Base-by-base conservation (phyloP, 2,329 filamentous ascomycete species). In the Aspergillus ochraceus region DNA sequence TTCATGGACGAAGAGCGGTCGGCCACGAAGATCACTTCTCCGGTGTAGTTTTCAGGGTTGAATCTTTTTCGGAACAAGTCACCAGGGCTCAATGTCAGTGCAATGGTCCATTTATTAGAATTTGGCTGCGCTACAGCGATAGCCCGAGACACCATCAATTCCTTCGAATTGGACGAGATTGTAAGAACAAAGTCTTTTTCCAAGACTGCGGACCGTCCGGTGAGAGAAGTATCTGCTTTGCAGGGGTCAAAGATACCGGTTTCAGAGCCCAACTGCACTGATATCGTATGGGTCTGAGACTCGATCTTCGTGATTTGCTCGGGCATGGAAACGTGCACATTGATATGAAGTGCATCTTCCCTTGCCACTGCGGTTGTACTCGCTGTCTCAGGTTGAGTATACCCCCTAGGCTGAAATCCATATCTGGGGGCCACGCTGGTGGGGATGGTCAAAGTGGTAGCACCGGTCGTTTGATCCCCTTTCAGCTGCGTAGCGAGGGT, bases 1-100 rank as follows among this genome's bases (percentile, higher is more conserved):
- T 2, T 1, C 65, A 65, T 67, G 4, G 63, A 65, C 26, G 60
- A 61, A 36, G 63, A 65, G 26, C 63, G 58, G 45, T 67, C 63
- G n/a, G 57, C 61, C 6, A 67, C 56, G 54, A 67, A 65, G 22
- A 67, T 59, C 9, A 67, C 60, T 29, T 67, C 63, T 2, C 58
- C 55, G 19, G 54, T 54, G 20, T 58, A 61, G n/a, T 49, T 20
- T 6, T 54, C 50, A 4, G 57, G 22, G 22, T 29, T 55, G 29
- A 59, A 49, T 17, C 58, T 58, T 9, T 55, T 10, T 6, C 11
- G 53, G 42, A 55, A 55, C 39, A 55, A 11, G 20, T 55, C 53
- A 4, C 53, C 53, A 12, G 63, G 63, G 39, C 59, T 49, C 39
- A 66, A 22, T 3, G 56, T 57, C 24, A 64, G 47, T 49, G 64